Base-by-base conservation (phyloP, 108 stramenopile species). In the Conticribra weissflogii region DNA sequence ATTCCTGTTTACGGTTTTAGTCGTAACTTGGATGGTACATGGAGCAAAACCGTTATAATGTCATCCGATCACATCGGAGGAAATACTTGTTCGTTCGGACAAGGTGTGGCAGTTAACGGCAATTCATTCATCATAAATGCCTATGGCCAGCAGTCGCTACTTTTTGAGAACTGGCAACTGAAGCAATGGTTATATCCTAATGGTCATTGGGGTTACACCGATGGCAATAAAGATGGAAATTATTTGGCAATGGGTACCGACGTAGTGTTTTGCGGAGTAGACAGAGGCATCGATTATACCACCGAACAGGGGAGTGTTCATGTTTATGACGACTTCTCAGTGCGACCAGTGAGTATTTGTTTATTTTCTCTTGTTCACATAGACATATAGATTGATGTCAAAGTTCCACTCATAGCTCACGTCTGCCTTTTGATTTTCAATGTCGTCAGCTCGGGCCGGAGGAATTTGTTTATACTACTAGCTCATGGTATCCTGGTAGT, bases 291-390 rank as follows among this genome's bases (percentile, higher is more conserved):
- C 45, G 17, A 5, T 18, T 24, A 2, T 44, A 27, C 9, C 19
- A 21, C 1, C 18, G 17, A 27, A 9, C 15, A 22, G 15, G 59
- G 59, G 25, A 18, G 59, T 15, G 21, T 59, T 1, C 9, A 44
- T 59, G 33, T 59, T 36, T 29, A 29, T 44, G 59, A 59, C 29
- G 45, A 41, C 18, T 41, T 59, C 21, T 59, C 59, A 3, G n/a
- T 44, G 24, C 45, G 41, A 12, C 36, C 59, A 12, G 59, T 59
- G 36, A 59, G 59, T 36, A n/a, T n/a, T n/a, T n/a, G n/a, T n/a
- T n/a, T n/a, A n/a, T n/a, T n/a, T n/a, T n/a, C n/a, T n/a, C n/a
- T n/a, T n/a, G n/a, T n/a, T n/a, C n/a, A n/a, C n/a, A n/a, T n/a
- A n/a, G n/a, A n/a, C n/a, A n/a, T n/a, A n/a, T n/a, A n/a, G n/a